These are phyloP conservation scores for Beauveria varroae DNA, from an alignment of 2,329 filamentous ascomycete species.

Conservation along the genomic window DNA sequence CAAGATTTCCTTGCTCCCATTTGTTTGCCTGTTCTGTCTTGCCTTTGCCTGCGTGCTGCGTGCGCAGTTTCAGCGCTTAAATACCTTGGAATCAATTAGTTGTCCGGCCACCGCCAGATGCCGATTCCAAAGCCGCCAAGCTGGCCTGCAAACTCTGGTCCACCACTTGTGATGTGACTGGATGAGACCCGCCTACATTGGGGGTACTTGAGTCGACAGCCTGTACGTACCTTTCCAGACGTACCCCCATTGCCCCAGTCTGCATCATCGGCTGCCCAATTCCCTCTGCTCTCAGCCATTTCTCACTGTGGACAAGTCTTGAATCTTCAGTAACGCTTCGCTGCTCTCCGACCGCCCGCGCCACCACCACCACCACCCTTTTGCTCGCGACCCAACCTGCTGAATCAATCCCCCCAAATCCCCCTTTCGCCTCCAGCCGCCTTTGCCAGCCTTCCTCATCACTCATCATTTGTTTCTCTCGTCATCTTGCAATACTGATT, in stretches of 20 bases:
- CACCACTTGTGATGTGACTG: not conserved
- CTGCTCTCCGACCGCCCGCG: conserved; percentile 1
- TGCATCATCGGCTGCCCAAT: not conserved
- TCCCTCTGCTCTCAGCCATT: not conserved
- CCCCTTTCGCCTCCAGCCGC: not conserved
- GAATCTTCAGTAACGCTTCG: not conserved
- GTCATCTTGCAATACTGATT: not conserved
- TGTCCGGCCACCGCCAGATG: not conserved
- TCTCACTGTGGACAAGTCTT: not conserved
- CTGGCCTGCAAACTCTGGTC: not conserved
- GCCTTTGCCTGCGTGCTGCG: too few relatives aligned
- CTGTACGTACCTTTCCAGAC: not conserved
- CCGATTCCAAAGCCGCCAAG: not conserved
- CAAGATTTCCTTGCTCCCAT: too few relatives aligned
- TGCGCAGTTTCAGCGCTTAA: too few relatives aligned
- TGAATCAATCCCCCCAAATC: not conserved
- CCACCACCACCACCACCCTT: not conserved
- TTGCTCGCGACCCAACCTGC: conserved; percentile 1
- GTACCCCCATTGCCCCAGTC: not conserved
- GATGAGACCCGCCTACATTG: not conserved
- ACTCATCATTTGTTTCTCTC: not conserved
- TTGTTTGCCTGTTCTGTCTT: too few relatives aligned
- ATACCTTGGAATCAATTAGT: not conserved
- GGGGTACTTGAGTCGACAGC: not conserved
- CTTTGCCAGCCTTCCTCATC: not conserved